A percentile compares a stretch with the other conserved stretches of the same genome.
Evolutionary conservation across 2,329 filamentous ascomycete genomes (phyloP).

Genomic region (Zalaria obscura): DNA sequence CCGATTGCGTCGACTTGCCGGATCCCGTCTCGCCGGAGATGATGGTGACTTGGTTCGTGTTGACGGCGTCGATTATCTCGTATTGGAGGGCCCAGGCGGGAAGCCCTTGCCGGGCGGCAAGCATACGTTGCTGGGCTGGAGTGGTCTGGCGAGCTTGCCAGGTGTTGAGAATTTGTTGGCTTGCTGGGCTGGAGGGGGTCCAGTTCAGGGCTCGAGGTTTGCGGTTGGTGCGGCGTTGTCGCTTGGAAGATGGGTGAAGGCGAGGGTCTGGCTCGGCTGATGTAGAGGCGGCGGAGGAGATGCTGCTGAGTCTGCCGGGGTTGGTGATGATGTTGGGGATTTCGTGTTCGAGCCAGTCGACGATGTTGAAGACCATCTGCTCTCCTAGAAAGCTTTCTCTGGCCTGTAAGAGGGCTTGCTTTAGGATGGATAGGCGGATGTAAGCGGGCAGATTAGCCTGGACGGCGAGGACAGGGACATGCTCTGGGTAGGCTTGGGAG

Average conservation of each 20-base stretch:
- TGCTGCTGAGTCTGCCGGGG: slow-evolving; percentile 71
- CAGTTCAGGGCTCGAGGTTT: slow-evolving; percentile 47
- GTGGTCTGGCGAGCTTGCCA: slow-evolving; percentile 57
- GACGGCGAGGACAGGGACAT: slow-evolving; percentile 55
- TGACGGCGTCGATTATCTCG: slow-evolving; percentile 61
- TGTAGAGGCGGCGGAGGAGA: slow-evolving; percentile 57
- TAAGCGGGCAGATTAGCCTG: slow-evolving; percentile 66
- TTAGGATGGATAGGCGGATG: slow-evolving; percentile 78
- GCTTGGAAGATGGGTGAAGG: slow-evolving; percentile 5
- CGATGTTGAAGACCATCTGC: slow-evolving; percentile 78
- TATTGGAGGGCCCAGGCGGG: slow-evolving; percentile 81
- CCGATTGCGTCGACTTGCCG: slow-evolving; percentile 91
- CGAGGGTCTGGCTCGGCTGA: slow-evolving; percentile 29
- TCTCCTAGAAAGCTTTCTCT: slow-evolving; percentile 60
- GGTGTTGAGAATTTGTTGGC: slow-evolving; percentile 42
- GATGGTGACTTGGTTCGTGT: slow-evolving; percentile 74
- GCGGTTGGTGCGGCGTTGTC: slow-evolving; percentile 8
- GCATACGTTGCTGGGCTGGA: slow-evolving; percentile 59
- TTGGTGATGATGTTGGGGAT: slow-evolving; percentile 70
- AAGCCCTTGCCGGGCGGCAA: slow-evolving; percentile 54
- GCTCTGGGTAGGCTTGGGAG: slow-evolving; percentile 53
- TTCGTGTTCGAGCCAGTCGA: slow-evolving; percentile 83
- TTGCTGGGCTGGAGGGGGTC: slow-evolving; percentile 42
- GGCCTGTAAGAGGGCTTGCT: slow-evolving; percentile 60
- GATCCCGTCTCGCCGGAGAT: slow-evolving; percentile 95